Percentiles rank a stretch among this genome's conserved stretches.
These are phyloP conservation scores for Ichthyophthirius multifiliis DNA, from an alignment of 169 alveolate species.

Conservation along the genomic window DNA sequence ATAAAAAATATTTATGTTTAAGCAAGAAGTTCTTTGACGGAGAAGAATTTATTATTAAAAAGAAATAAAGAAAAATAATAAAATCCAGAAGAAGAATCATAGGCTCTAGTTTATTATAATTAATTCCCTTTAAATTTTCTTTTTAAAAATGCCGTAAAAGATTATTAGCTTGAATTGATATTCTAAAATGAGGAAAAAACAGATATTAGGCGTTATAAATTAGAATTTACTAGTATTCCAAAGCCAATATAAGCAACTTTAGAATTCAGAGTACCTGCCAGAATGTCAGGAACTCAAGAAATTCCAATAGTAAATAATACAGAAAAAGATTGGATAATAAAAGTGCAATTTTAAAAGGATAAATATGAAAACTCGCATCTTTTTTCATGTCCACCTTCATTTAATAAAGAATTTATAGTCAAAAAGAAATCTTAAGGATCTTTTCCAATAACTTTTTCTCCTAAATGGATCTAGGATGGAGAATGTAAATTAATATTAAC, in stretches of 20 bases:
- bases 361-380: constrained; percentile 61
- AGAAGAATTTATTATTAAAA: too few species aligned
- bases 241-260: constrained; percentile 61
- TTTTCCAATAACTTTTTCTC: constrained; percentile 83
- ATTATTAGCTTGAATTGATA: constrained; percentile 12
- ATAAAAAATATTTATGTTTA: too few species aligned
- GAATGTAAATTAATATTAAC: constrained; percentile 76
- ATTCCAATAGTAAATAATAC: constrained; percentile 90
- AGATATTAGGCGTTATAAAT: constrained; percentile 34
- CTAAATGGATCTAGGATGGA: constrained; percentile 81
- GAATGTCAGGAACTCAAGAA: constrained; percentile 79
- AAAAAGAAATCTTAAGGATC: constrained; percentile 73
- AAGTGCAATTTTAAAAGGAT: constrained; percentile 60
- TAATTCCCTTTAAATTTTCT: constrained; percentile 18
- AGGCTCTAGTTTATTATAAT: not conserved
- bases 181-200: constrained; percentile 8
- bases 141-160: constrained; percentile 37
- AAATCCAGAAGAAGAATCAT: too few species aligned
- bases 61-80: too few species aligned
- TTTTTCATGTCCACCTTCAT: not conserved
- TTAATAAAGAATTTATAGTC: constrained; percentile 37
- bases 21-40: too few species aligned
- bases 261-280: constrained; percentile 88
- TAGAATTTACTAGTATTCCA: constrained; percentile 23
- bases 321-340: constrained; percentile 87